Evolutionary conservation across 2,329 filamentous ascomycete genomes (phyloP).

Genomic region (Apiospora rasikravindrae): DNA sequence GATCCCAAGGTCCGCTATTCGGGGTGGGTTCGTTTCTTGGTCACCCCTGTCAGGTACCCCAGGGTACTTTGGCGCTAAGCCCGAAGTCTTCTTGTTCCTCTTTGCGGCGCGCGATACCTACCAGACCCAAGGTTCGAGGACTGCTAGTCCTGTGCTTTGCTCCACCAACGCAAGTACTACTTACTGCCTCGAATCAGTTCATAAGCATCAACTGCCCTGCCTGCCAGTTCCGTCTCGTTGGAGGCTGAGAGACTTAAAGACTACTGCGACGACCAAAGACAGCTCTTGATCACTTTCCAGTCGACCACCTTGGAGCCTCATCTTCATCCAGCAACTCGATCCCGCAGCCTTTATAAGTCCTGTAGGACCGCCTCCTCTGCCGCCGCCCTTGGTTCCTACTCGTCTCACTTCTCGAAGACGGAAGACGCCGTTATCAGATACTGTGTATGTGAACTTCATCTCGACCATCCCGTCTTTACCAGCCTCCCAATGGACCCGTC

Average conservation of each 20-base stretch:
- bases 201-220: conserved; percentile 24
- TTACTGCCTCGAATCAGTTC: conserved; percentile 22
- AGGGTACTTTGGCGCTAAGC: conserved; percentile 18
- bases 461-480: background rate
- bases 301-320: background rate
- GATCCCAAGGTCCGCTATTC: conserved; percentile 8
- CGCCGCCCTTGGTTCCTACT: background rate
- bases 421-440: conserved; percentile 2
- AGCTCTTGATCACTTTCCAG: conserved; percentile 20
- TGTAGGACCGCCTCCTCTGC: background rate
- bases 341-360: background rate
- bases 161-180: conserved; percentile 22
- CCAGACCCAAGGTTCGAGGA: conserved; percentile 18
- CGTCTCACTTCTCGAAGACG: background rate
- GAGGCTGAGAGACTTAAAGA: conserved; percentile 23
- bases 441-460: conserved; percentile 6
- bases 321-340: conserved; percentile 1
- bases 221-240: conserved; percentile 18
- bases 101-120: conserved; percentile 14
- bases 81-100: conserved; percentile 8
- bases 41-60: conserved; percentile 16
- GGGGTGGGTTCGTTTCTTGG: conserved; percentile 10
- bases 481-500: background rate
- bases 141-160: conserved; percentile 9
- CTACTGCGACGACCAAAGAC: conserved; percentile 23